A percentile compares a stretch with the other conserved stretches of the same genome.
Evolutionary conservation across 495 filamentous ascomycete species (phyloP).

Genomic region (Penicillium psychrofluorescens): DNA sequence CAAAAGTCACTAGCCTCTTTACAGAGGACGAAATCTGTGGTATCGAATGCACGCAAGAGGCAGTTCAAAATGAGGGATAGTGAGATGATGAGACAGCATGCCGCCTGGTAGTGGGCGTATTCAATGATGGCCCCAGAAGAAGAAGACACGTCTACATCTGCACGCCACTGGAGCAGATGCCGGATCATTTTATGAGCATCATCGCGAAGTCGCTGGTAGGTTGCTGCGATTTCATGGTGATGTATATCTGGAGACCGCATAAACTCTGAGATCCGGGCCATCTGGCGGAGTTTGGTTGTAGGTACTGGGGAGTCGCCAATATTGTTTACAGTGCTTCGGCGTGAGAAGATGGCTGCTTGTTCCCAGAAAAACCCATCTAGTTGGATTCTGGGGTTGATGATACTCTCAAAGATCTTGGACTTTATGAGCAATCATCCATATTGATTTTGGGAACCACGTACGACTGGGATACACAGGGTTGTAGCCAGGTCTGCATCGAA

Average conservation of each 20-base stretch:
- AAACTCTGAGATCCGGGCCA: conserved; percentile 15
- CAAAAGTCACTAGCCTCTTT: conserved; percentile 10
- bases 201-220: conserved; percentile 7
- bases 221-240: conserved; percentile 13
- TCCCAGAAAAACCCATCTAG: conserved; percentile 15
- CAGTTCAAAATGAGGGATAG: conserved; percentile 23
- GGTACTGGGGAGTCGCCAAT: neutral
- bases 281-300: conserved; percentile 5
- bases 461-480: conserved; percentile 26
- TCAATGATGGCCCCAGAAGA: neutral
- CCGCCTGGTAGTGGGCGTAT: conserved; percentile 16
- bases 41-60: conserved; percentile 18
- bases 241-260: conserved; percentile 11
- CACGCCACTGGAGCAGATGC: conserved; percentile 2
- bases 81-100: conserved; percentile 13
- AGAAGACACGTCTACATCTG: neutral
- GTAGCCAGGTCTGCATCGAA: conserved; percentile 25
- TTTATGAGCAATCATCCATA: neutral
- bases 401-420: conserved; percentile 25
- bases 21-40: conserved; percentile 2
- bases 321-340: neutral
- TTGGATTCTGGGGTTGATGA: conserved; percentile 21
- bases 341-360: conserved; percentile 2
- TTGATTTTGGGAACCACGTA: conserved; percentile 5
- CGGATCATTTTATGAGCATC: conserved; percentile 8